Conservation (phyloP, 2,329 filamentous ascomycete genomes). For the Colletotrichum truncatum region DNA sequence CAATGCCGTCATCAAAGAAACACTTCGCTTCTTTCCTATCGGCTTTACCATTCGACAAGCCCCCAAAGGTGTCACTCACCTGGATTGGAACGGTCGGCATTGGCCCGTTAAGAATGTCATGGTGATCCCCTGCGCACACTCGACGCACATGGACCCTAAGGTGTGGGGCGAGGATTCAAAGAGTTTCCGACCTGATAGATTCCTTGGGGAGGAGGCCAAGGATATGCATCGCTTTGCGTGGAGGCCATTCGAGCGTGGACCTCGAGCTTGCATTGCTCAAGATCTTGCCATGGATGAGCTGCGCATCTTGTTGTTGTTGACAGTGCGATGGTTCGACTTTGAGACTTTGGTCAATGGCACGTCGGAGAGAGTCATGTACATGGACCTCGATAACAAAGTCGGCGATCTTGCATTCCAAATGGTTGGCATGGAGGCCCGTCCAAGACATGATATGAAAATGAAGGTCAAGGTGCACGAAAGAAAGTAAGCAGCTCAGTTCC, state of each 20-base stretch:
- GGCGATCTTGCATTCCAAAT: slow-evolving; percentile 34
- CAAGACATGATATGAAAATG: slow-evolving; percentile 26
- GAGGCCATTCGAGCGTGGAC: slow-evolving; percentile 45
- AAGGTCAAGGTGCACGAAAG: slow-evolving; percentile 14
- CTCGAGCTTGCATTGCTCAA: slow-evolving; percentile 45
- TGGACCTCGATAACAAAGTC: slow-evolving; percentile 35
- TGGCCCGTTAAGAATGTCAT: slow-evolving; percentile 46
- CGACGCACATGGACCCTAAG: slow-evolving; percentile 40
- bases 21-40: slow-evolving; percentile 59
- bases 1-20: slow-evolving; percentile 62
- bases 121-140: slow-evolving; percentile 30
- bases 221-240: slow-evolving; percentile 30
- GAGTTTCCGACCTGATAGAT: slow-evolving; percentile 52
- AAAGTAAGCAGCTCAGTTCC: not conserved
- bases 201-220: slow-evolving; percentile 36
- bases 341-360: slow-evolving; percentile 32
- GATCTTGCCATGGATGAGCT: slow-evolving; percentile 43
- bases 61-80: slow-evolving; percentile 41
- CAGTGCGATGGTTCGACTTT: slow-evolving; percentile 36
- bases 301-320: slow-evolving; percentile 35
- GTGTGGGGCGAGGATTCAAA: slow-evolving; percentile 46
- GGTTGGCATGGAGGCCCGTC: slow-evolving; percentile 29
- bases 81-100: slow-evolving; percentile 46
- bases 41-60: slow-evolving; percentile 51
- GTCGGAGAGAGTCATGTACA: slow-evolving; percentile 32